Base-by-base conservation (phyloP, 2,329 filamentous ascomycete species). In the Cladorrhinum sp. region DNA sequence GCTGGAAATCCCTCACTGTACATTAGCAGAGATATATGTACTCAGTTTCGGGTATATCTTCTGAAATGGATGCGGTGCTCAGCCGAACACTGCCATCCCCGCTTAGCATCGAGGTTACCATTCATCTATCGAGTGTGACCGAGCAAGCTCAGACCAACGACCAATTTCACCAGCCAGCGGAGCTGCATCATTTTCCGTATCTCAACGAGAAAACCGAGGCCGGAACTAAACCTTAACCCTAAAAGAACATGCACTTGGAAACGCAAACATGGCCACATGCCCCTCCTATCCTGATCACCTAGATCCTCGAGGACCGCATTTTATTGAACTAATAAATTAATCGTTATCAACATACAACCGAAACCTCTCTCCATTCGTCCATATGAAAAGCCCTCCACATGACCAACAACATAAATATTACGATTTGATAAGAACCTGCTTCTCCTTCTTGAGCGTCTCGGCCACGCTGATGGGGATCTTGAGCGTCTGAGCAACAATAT, bases 361-460 rank as follows among this genome's bases (percentile, higher is more conserved):
- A 13, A 41, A 5, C 10, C 10, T 13, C 36, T n/a, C 36, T 13
- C 10, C 36, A 5, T 41, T 13, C 10, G n/a, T n/a, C n/a, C n/a
- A n/a, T n/a, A n/a, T n/a, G n/a, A n/a, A n/a, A n/a, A 41, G 16
- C 5, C 36, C 16, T 13, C 36, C 7, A 13, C 36, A 13, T 13
- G 36, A 13, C 16, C 16, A 41, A 41, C 12, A 41, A 13, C 6
- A 6, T 41, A 3, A 41, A 41, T 18, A 5, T 24, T 41, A 20
- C 22, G 52, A 63, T 27, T 51, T 24, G 32, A 84, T 73, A 20
- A 87, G 66, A 1, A 86, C 72, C 69, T 87, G 83, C 75, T 88
- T 88, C 72, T 88, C 82, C 71, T 85, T 86, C 75, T 86, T 85
- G 59, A 87, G 65, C 9, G 77, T 73, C 66, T 83, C 73, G 1